Conservation (phyloP, 495 filamentous ascomycete species). For the Tuber microsphaerosporum region DNA sequence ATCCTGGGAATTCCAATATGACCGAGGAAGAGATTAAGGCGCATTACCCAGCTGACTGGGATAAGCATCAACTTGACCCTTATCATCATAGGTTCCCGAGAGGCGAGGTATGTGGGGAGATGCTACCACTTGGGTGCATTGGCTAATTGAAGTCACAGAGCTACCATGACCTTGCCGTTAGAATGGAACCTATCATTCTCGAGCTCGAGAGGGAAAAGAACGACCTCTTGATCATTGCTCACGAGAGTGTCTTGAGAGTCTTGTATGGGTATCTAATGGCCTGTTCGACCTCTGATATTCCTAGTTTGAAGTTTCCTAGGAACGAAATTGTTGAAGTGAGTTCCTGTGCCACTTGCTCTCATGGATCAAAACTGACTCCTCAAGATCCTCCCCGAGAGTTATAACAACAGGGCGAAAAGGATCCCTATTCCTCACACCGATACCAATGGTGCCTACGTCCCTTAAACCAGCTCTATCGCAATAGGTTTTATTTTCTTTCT, state of each 20-base stretch:
- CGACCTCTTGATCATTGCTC: slow-evolving; percentile 93
- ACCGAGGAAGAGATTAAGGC: slow-evolving; percentile 69
- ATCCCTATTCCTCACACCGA: slow-evolving; percentile 59
- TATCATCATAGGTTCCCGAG: slow-evolving; percentile 96
- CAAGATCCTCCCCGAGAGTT: slow-evolving; percentile 89
- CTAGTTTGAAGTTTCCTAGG: slow-evolving; percentile 84
- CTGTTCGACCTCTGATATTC: slow-evolving; percentile 92
- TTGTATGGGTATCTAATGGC: slow-evolving; percentile 98
- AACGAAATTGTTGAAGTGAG: slow-evolving; percentile 90
- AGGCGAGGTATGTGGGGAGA: slow-evolving; percentile 62
- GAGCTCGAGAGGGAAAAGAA: slow-evolving; percentile 96
- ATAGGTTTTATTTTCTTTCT: background rate
- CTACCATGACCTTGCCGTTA: slow-evolving; percentile 95
- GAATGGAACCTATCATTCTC: slow-evolving; percentile 96
- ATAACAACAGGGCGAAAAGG: slow-evolving; percentile 88
- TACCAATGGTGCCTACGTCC: slow-evolving; percentile 19
- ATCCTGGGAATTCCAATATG: slow-evolving; percentile 92
- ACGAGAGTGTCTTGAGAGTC: slow-evolving; percentile 92
- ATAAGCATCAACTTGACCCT: slow-evolving; percentile 87
- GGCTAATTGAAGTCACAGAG: slow-evolving; percentile 53
- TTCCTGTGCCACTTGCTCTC: background rate
- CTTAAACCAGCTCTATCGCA: background rate
- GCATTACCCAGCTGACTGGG: slow-evolving; percentile 80
- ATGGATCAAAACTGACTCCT: slow-evolving; percentile 8
- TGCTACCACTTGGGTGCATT: slow-evolving; percentile 9